Conservation (phyloP, 2,329 filamentous ascomycete species). For the Stagonosporopsis chrysanthemi region DNA sequence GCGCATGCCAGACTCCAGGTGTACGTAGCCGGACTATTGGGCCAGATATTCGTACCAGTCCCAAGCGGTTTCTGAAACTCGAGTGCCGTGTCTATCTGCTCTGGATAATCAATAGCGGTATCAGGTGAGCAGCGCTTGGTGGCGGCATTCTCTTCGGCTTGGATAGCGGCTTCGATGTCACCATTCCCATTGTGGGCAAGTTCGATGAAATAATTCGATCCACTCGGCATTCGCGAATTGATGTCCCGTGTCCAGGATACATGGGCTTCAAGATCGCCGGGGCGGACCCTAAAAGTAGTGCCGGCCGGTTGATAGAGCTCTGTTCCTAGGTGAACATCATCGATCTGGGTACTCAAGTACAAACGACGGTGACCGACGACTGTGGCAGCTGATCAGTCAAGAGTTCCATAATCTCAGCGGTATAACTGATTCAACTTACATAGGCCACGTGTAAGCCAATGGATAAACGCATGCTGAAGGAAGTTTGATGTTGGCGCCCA, state of each 20-base stretch:
- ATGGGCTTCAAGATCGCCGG: slow-evolving; percentile 32
- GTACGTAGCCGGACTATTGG: slow-evolving; percentile 54
- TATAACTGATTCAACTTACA: slow-evolving; percentile 38
- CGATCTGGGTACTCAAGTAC: slow-evolving; percentile 65
- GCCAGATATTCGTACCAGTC: slow-evolving; percentile 51
- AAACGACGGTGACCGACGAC: slow-evolving; percentile 62
- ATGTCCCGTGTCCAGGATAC: background rate
- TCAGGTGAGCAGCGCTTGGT: slow-evolving; percentile 38
- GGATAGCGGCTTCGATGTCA: slow-evolving; percentile 43
- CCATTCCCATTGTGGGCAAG: slow-evolving; percentile 51
- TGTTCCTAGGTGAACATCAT: slow-evolving; percentile 67
- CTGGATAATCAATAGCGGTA: slow-evolving; percentile 49
- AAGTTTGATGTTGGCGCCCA: slow-evolving; percentile 65
- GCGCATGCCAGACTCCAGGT: slow-evolving; percentile 60
- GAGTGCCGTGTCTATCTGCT: slow-evolving; percentile 51
- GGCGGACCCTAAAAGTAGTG: slow-evolving; percentile 58
- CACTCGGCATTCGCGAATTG: slow-evolving; percentile 34
- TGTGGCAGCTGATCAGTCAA: background rate
- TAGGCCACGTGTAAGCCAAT: slow-evolving; percentile 67
- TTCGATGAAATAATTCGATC: slow-evolving; percentile 48
- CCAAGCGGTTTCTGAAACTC: slow-evolving; percentile 57
- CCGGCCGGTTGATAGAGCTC: slow-evolving; percentile 54
- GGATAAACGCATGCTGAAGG: slow-evolving; percentile 68
- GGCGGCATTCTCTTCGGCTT: slow-evolving; percentile 34
- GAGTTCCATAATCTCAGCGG: background rate